Conservation (phyloP, 2,329 filamentous ascomycete species). For the Fusarium algeriense region DNA sequence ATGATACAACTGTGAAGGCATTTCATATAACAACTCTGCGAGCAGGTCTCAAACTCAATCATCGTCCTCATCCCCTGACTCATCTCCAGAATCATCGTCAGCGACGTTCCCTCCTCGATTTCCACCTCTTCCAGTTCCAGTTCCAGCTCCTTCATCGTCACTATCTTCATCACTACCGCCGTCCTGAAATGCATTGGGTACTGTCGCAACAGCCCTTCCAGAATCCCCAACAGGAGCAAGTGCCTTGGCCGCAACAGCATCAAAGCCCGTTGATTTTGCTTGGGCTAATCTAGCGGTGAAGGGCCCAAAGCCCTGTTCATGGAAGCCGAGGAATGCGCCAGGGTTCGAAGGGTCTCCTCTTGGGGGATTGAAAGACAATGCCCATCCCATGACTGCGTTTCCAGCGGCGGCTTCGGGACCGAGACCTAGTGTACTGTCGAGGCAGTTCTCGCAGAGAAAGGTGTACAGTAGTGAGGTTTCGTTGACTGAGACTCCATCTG, state of each 20-base stretch:
- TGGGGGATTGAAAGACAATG: background rate
- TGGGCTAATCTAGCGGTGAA: background rate
- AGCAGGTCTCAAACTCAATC: accelerated
- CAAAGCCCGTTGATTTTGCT: background rate
- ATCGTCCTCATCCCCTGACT: background rate
- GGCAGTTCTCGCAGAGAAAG: slow-evolving; percentile 13
- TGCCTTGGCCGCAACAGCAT: slow-evolving; percentile 2
- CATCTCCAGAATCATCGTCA: background rate
- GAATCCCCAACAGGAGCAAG: background rate
- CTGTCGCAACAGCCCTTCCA: background rate
- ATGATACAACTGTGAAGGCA: background rate
- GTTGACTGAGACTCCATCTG: slow-evolving; percentile 13
- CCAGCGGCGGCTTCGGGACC: slow-evolving; percentile 3
- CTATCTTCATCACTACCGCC: background rate
- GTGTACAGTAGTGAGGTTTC: slow-evolving; percentile 1
- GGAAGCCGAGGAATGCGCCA: slow-evolving; percentile 1
- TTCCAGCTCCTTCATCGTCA: background rate
- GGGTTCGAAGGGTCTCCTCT: slow-evolving; percentile 4
- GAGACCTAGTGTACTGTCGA: background rate
- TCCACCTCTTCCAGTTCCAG: background rate
- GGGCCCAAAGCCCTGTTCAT: background rate
- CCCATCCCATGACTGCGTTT: slow-evolving; percentile 20
- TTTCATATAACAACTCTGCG: background rate
- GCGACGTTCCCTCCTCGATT: background rate
- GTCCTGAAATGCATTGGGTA: slow-evolving; percentile 1